Percentiles rank a stretch among this genome's conserved stretches.
phyloP scores from a whole-genome alignment of 2,329 filamentous ascomycete genomes.

The Fragosphaeria purpurea region DNA sequence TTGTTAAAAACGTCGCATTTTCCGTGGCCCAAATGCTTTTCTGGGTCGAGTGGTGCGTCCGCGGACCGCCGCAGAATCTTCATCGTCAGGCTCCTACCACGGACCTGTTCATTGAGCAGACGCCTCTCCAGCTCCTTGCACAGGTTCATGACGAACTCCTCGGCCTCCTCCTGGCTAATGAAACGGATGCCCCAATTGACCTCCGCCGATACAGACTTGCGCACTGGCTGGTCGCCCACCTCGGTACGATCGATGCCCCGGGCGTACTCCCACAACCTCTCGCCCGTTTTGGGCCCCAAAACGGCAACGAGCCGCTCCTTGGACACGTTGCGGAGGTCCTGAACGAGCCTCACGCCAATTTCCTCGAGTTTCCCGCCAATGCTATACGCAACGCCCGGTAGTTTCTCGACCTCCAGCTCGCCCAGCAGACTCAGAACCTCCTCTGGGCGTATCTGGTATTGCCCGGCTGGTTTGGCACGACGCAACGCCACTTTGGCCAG shows the following conservation, averaged over 20 bases:
- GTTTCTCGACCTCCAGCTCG: slow-evolving; percentile 63
- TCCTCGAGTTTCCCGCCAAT: slow-evolving; percentile 83
- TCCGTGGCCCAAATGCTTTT: slow-evolving; percentile 89
- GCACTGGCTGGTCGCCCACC: slow-evolving; percentile 72
- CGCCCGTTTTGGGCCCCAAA: slow-evolving; percentile 85
- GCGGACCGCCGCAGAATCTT: slow-evolving; percentile 85
- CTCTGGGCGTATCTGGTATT: slow-evolving; percentile 78
- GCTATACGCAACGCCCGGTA: slow-evolving; percentile 89
- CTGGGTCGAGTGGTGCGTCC: slow-evolving; percentile 81
- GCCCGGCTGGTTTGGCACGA: slow-evolving; percentile 89
- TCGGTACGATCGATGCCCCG: slow-evolving; percentile 78
- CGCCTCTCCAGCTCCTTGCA: slow-evolving; percentile 77
- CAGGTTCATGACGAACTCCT: slow-evolving; percentile 79
- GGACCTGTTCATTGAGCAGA: slow-evolving; percentile 72
- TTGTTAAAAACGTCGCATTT: slow-evolving; percentile 94
- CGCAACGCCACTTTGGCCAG: slow-evolving; percentile 84
- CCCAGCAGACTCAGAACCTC: slow-evolving; percentile 68
- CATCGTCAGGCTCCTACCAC: slow-evolving; percentile 79
- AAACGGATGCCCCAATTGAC: slow-evolving; percentile 98
- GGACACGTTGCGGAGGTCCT: slow-evolving; percentile 67
- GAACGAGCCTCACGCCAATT: slow-evolving; percentile 70
- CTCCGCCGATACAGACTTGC: slow-evolving; percentile 94
- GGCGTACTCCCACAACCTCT: slow-evolving; percentile 82
- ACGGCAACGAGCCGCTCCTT: slow-evolving; percentile 64
- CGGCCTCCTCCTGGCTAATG: slow-evolving; percentile 80